Conservation (phyloP, 495 filamentous ascomycete species). For the Aeminium ludgeri region DNA sequence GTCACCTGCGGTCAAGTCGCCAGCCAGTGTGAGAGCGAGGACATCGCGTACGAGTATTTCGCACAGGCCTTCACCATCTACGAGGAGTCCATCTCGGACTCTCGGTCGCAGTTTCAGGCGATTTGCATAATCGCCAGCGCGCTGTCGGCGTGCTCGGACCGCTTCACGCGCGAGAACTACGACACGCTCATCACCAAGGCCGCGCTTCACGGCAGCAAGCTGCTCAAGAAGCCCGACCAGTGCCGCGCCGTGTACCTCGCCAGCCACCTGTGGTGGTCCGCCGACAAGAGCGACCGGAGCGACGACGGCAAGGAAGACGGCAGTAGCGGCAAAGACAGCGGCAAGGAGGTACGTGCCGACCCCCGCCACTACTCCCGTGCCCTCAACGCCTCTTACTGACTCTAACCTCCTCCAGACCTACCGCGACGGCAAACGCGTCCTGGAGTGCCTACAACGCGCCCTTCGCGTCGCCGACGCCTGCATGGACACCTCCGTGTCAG, state of each 20-base stretch:
- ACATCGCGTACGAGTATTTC: constrained; percentile 95
- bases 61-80: constrained; percentile 97
- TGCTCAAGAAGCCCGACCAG: constrained; percentile 95
- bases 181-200: constrained; percentile 97
- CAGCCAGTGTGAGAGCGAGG: constrained; percentile 82
- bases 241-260: constrained; percentile 92
- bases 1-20: constrained; percentile 82
- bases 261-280: constrained; percentile 94
- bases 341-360: constrained; percentile 50
- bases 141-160: constrained; percentile 61
- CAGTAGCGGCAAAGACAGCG: constrained; percentile 23
- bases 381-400: constrained; percentile 1
- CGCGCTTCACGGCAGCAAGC: constrained; percentile 87
- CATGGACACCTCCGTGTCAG: constrained; percentile 97
- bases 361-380: neutral
- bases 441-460: constrained; percentile 90
- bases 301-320: constrained; percentile 36
- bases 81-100: constrained; percentile 88
- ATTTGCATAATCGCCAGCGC: constrained; percentile 88
- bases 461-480: constrained; percentile 93
- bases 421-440: constrained; percentile 88
- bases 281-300: constrained; percentile 62
- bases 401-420: constrained; percentile 50
- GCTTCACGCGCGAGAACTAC: constrained; percentile 87
- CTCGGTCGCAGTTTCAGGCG: constrained; percentile 90